These are phyloP conservation scores for Pleurotus citrinopileatus DNA, from an alignment of 768 basidiomycete species.

Conservation along the genomic window DNA sequence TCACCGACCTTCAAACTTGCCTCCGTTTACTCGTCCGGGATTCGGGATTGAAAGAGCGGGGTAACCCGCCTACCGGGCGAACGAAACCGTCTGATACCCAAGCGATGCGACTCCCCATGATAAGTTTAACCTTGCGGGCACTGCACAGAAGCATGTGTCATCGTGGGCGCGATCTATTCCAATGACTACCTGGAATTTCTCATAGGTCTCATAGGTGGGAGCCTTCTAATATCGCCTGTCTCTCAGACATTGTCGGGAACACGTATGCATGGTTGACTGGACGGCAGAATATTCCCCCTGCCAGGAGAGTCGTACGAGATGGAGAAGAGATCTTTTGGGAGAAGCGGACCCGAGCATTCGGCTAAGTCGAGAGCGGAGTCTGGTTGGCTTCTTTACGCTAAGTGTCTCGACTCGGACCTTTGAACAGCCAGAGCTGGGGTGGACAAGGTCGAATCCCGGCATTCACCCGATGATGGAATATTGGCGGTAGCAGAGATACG, in stretches of 20 bases:
- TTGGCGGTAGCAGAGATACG: too few relatives aligned
- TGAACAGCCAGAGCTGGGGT: too few relatives aligned
- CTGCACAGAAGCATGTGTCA: background rate
- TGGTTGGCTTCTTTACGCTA: background rate
- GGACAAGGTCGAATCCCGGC: too few relatives aligned
- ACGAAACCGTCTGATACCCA: slow-evolving; percentile 4
- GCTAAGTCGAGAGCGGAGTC: too few relatives aligned
- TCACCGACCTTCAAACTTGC: background rate
- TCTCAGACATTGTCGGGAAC: too few relatives aligned
- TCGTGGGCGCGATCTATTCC: background rate
- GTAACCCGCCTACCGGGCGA: background rate
- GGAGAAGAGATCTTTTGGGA: too few relatives aligned
- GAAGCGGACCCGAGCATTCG: background rate
- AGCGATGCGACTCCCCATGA: slow-evolving; percentile 2
- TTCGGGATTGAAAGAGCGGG: background rate
- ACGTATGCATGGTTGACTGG: too few relatives aligned
- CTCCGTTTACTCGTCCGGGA: background rate
- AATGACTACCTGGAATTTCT: background rate
- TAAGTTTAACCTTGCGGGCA: background rate
- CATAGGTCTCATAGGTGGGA: background rate
- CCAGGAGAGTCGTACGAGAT: too few relatives aligned
- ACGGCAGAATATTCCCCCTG: too few relatives aligned
- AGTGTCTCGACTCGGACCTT: too few relatives aligned
- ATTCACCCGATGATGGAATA: too few relatives aligned
- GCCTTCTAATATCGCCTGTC: background rate